Percentiles rank a stretch among this genome's conserved stretches.
phyloP scores from a whole-genome alignment of 805 yeast genomes.

The Zygosaccharomyces bailii region DNA sequence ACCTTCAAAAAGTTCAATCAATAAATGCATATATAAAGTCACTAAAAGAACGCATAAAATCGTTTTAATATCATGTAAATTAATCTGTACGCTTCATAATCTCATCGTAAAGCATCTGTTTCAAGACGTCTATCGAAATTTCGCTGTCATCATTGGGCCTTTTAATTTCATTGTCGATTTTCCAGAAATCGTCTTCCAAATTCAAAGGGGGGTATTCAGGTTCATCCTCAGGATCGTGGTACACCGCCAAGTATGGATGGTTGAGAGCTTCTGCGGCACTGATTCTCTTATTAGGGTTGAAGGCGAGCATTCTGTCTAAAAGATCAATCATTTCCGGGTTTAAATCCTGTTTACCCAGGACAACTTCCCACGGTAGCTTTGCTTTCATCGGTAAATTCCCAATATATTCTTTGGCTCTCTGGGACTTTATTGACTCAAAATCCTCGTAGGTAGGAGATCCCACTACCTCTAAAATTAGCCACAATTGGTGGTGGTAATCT shows the following conservation, averaged over 20 bases:
- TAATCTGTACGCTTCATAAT: conserved; percentile 51
- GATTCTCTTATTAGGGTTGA: conserved; percentile 71
- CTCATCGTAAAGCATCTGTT: conserved; percentile 74
- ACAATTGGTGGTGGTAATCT: conserved; percentile 66
- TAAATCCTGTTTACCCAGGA: conserved; percentile 23
- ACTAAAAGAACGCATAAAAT: background rate
- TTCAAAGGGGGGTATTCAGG: conserved; percentile 44
- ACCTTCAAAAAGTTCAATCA: conserved; percentile 6
- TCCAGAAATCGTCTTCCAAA: conserved; percentile 41
- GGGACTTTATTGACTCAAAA: conserved; percentile 66
- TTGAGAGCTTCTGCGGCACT: conserved; percentile 70
- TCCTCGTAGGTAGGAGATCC: conserved; percentile 77
- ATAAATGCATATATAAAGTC: conserved; percentile 1
- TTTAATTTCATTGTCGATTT: conserved; percentile 38
- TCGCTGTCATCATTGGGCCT: conserved; percentile 57
- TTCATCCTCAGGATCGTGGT: conserved; percentile 72
- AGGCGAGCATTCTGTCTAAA: conserved; percentile 63
- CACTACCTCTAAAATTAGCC: conserved; percentile 60
- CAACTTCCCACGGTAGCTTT: conserved; percentile 45
- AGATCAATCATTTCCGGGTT: conserved; percentile 56
- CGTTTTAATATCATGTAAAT: background rate
- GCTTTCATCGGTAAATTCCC: conserved; percentile 60
- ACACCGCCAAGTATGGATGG: conserved; percentile 66
- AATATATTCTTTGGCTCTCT: conserved; percentile 74
- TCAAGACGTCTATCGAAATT: conserved; percentile 67